phyloP scores from a whole-genome alignment of 768 basidiomycete genomes.

The Hebeloma cylindrosporum region DNA sequence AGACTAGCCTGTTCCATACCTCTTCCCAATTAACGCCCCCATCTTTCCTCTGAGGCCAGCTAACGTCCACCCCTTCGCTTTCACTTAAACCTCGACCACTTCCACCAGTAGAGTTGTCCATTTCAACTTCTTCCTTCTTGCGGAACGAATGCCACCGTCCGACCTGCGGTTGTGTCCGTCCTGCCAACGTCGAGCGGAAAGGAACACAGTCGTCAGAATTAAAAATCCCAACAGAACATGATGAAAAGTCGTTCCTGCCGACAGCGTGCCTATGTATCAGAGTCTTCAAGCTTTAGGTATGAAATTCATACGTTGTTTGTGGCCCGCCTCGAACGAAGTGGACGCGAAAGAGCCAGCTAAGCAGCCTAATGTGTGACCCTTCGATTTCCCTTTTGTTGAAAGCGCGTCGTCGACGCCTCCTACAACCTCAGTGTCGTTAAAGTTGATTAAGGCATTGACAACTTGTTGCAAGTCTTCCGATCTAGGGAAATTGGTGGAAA shows the following conservation, averaged over 20 bases:
- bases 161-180: slow-evolving; percentile 58
- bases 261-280: no score
- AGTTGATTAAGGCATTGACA: slow-evolving; percentile 38
- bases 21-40: slow-evolving; percentile 19
- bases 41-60: no score
- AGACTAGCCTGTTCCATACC: slow-evolving; percentile 41
- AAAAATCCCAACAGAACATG: slow-evolving; percentile 61
- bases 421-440: slow-evolving; percentile 19
- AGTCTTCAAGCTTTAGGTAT: no score
- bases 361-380: slow-evolving; percentile 52
- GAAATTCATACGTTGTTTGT: no score
- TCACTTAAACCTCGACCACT: no score
- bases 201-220: slow-evolving; percentile 40
- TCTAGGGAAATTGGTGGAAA: slow-evolving; percentile 42
- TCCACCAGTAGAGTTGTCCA: no score
- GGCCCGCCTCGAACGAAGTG: slow-evolving; percentile 8
- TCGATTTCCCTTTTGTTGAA: slow-evolving; percentile 28
- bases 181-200: slow-evolving; percentile 66
- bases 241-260: slow-evolving; percentile 33
- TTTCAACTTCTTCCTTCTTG: slow-evolving; percentile 28
- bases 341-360: slow-evolving; percentile 49
- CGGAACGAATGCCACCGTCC: slow-evolving; percentile 71
- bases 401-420: not conserved
- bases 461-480: slow-evolving; percentile 39
- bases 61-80: no score